phyloP scores from a whole-genome alignment of 1,284 basidiomycete genomes.

The Ustilago esculenta region DNA sequence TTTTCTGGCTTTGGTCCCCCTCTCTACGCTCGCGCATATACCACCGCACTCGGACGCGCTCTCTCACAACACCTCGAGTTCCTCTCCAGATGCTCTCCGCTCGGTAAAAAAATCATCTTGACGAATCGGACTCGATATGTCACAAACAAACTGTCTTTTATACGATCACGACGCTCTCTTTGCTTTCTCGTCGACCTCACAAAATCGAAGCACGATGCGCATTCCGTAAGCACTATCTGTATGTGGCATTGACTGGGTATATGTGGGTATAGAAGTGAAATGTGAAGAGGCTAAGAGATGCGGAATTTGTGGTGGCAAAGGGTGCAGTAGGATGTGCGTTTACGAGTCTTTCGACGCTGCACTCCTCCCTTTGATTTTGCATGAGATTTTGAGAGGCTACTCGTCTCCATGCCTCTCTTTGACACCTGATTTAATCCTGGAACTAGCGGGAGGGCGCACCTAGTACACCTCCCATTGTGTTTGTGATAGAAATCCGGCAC shows the following conservation, averaged over 20 bases:
- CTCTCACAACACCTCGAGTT: conserved; percentile 4
- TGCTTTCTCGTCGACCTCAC: too few species aligned
- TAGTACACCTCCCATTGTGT: conserved; percentile 20
- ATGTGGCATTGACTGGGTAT: conserved; percentile 3
- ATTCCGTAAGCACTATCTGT: too few species aligned
- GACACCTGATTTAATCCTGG: conserved; percentile 17
- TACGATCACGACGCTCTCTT: too few species aligned
- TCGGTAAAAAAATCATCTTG: conserved; percentile 2
- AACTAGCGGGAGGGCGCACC: conserved; percentile 18
- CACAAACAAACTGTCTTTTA: conserved; percentile 13
- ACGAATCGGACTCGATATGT: conserved; percentile 4
- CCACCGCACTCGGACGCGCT: conserved; percentile 11
- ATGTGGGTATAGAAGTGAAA: too few species aligned
- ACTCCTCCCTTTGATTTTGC: neutral
- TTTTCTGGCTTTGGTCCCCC: neutral
- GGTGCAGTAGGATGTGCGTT: conserved; percentile 7
- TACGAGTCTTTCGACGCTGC: neutral
- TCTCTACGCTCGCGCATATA: conserved; percentile 25
- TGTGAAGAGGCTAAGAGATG: too few species aligned
- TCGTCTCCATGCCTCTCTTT: neutral
- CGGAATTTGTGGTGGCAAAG: conserved; percentile 20
- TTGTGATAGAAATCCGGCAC: conserved; percentile 34
- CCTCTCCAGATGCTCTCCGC: conserved; percentile 2
- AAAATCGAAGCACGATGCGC: too few species aligned
- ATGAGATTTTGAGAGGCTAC: neutral